Percentiles rank a stretch among this genome's conserved stretches.
phyloP scores from a whole-genome alignment of 2,329 filamentous ascomycete species.

The Madurella fahalii region DNA sequence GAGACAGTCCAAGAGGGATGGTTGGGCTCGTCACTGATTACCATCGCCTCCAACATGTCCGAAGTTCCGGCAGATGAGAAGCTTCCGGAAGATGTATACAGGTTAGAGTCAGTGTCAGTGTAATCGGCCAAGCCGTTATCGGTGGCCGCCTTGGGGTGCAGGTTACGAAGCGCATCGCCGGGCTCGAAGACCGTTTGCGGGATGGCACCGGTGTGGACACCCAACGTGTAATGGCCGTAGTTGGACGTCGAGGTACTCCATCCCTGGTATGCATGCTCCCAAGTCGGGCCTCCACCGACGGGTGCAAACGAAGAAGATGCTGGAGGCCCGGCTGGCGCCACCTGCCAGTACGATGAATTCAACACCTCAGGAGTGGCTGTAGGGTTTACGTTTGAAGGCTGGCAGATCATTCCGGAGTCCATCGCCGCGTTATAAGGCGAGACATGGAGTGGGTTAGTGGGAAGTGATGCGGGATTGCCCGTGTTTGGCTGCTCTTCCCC shows the following conservation, averaged over 20 bases:
- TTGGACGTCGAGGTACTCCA: neutral
- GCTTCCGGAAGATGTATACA: neutral
- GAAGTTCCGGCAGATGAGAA: neutral
- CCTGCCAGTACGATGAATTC: constrained; percentile 4
- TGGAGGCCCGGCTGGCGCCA: neutral
- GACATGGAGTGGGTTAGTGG: constrained; percentile 1
- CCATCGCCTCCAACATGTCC: constrained; percentile 11
- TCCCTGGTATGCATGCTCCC: constrained; percentile 1
- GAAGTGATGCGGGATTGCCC: neutral
- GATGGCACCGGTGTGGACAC: constrained; percentile 8
- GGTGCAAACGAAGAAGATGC: constrained; percentile 6
- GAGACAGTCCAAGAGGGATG: neutral
- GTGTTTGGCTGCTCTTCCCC: neutral
- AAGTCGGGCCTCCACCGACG: constrained; percentile 1
- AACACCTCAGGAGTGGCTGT: neutral
- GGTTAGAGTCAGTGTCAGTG: neutral
- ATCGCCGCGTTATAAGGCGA: constrained; percentile 3
- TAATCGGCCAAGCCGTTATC: neutral
- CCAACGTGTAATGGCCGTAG: constrained; percentile 6
- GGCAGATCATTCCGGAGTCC: neutral
- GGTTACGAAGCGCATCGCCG: neutral
- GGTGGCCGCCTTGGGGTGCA: neutral
- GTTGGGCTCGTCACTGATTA: neutral
- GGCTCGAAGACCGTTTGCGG: constrained; percentile 8
- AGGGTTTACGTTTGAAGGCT: neutral